phyloP scores from a whole-genome alignment of 345 rosid genomes.

The Hibiscus syriacus region DNA sequence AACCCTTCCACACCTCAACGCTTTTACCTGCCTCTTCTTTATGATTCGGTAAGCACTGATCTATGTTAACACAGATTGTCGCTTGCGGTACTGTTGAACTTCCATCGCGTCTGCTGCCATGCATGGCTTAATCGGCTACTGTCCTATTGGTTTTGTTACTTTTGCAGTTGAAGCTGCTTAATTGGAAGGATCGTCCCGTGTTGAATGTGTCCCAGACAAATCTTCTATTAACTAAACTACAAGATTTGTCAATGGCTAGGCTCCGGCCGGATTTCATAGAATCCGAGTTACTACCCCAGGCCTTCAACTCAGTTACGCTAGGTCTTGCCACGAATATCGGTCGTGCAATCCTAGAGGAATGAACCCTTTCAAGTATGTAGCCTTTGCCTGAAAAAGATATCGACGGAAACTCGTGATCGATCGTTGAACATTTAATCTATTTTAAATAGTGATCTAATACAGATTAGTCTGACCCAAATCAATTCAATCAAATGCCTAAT shows the following conservation, averaged over 20 bases:
- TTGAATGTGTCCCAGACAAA: slow-evolving; percentile 59
- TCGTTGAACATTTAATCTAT: no score
- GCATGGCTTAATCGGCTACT: no score
- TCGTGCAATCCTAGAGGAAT: slow-evolving; percentile 73
- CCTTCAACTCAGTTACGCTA: slow-evolving; percentile 58
- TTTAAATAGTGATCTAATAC: no score
- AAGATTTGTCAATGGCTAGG: slow-evolving; percentile 66
- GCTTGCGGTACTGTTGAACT: no score
- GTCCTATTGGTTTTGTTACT: not conserved
- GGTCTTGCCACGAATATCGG: slow-evolving; percentile 85
- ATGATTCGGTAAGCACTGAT: slow-evolving; percentile 63
- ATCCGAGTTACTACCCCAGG: slow-evolving; percentile 49
- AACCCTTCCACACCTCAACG: slow-evolving; percentile 87
- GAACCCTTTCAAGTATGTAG: not conserved
- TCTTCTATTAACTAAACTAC: slow-evolving; percentile 72
- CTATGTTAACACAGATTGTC: no score
- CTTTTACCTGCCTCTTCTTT: slow-evolving; percentile 84
- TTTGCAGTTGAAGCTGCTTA: slow-evolving; percentile 67
- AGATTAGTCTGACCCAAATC: no score
- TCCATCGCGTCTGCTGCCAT: no score
- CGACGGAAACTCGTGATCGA: no score
- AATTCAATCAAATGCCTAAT: no score
- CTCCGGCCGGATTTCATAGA: slow-evolving; percentile 69
- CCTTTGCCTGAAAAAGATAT: not conserved
- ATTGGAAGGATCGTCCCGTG: slow-evolving; percentile 62